These are phyloP conservation scores for Candida fluviatilis DNA, from an alignment of 805 yeast species.

Conservation along the genomic window DNA sequence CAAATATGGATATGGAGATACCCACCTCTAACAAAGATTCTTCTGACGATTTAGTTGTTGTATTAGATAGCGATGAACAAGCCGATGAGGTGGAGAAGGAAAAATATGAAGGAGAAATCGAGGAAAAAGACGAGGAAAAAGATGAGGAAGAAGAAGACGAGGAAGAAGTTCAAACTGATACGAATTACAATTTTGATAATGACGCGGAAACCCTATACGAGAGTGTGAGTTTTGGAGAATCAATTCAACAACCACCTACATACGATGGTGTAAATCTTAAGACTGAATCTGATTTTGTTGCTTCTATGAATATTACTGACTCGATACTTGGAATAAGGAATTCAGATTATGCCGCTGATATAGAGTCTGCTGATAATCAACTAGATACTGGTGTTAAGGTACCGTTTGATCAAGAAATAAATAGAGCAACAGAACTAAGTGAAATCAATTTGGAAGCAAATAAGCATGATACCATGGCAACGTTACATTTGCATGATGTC, in stretches of 20 bases:
- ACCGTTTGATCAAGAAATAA: too few species aligned
- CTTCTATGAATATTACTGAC: background rate
- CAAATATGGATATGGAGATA: background rate
- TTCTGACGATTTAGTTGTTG: background rate
- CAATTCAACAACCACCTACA: too few species aligned
- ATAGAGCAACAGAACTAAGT: too few species aligned
- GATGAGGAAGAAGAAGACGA: conserved; percentile 6
- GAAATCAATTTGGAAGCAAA: background rate
- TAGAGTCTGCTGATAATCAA: conserved; percentile 1
- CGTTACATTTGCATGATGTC: conserved; percentile 3
- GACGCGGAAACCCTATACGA: background rate
- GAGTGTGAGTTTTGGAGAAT: too few species aligned
- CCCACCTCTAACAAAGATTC: background rate
- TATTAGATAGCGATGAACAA: background rate
- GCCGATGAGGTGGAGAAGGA: conserved; percentile 5
- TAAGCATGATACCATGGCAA: conserved; percentile 2
- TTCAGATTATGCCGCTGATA: conserved; percentile 5
- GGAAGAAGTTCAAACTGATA: conserved; percentile 1
- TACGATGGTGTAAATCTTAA: too few species aligned
- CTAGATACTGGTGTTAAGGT: conserved; percentile 7
- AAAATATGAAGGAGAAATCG: conserved; percentile 7
- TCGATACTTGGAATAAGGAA: background rate
- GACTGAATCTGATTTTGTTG: too few species aligned
- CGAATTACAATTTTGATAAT: background rate
- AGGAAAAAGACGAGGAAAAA: conserved; percentile 7